These are phyloP conservation scores for Puccinellia tenuiflora DNA, from an alignment of 176 grass and related monocot species.

Conservation along the genomic window DNA sequence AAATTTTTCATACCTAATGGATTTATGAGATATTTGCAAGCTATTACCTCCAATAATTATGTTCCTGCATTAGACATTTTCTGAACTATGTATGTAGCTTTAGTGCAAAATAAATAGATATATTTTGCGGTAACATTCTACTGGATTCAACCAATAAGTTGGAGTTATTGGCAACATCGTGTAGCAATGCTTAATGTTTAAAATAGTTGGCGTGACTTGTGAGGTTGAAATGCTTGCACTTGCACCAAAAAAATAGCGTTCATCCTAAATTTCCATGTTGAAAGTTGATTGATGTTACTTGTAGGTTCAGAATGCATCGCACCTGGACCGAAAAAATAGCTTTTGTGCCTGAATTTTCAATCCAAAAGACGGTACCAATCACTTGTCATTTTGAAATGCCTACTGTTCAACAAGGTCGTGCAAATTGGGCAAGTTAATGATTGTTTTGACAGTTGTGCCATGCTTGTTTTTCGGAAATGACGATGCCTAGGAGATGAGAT, in stretches of 20 bases:
- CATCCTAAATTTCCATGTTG: not conserved
- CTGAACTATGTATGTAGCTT: not conserved
- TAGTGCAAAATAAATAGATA: not conserved
- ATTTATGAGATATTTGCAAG: not conserved
- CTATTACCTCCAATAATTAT: not conserved
- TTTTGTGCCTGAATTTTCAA: conserved; percentile 1
- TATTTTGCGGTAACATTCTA: not conserved
- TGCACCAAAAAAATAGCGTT: not conserved
- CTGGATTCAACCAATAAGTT: not conserved
- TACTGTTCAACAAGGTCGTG: not conserved
- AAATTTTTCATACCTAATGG: not conserved
- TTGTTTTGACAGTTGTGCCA: not conserved
- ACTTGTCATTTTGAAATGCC: not conserved
- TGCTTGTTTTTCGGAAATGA: not conserved
- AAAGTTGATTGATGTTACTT: not conserved
- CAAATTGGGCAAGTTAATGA: not conserved
- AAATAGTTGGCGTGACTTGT: not conserved
- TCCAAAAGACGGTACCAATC: not conserved
- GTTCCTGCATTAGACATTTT: not conserved
- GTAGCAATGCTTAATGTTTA: not conserved
- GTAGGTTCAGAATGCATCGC: not conserved
- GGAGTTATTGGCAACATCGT: not conserved
- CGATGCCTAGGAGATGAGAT: not conserved
- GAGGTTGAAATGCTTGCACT: not conserved
- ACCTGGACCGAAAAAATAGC: not conserved